phyloP scores from a whole-genome alignment of 1,284 basidiomycete species.

The Trametes pubescens region DNA sequence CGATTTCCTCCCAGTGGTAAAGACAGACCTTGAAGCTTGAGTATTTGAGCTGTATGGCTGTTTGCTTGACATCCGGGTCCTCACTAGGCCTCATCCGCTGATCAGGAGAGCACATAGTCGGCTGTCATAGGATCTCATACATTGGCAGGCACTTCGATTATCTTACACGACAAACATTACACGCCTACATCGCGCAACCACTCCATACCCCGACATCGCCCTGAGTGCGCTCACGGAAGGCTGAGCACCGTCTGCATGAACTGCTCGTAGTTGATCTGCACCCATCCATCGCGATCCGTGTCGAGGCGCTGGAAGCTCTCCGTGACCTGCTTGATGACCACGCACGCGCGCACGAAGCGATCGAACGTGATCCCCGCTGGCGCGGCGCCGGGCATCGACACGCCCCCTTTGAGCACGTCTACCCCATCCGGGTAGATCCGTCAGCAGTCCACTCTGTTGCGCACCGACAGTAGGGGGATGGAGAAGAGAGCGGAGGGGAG shows the following conservation, averaged over 20 bases:
- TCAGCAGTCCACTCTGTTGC: conserved; percentile 12
- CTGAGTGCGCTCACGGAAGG: conserved; percentile 58
- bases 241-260: conserved; percentile 79
- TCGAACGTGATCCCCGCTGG: conserved; percentile 73
- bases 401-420: conserved; percentile 61
- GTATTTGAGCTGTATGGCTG: too few relatives aligned
- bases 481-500: background rate
- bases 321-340: conserved; percentile 79
- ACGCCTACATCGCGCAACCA: background rate
- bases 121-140: too few relatives aligned
- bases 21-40: too few relatives aligned
- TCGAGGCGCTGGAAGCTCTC: conserved; percentile 71
- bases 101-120: too few relatives aligned
- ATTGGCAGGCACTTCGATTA: too few relatives aligned
- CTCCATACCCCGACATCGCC: background rate
- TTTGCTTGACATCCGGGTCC: too few relatives aligned
- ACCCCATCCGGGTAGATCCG: conserved; percentile 44
- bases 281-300: conserved; percentile 74
- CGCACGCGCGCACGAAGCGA: conserved; percentile 84
- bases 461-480: background rate
- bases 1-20: too few relatives aligned
- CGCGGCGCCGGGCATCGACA: conserved; percentile 27
- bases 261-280: conserved; percentile 79
- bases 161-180: background rate
- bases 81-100: too few relatives aligned